Base-by-base conservation (phyloP, 1,139 yeast species). In the Yarrowia galli region DNA sequence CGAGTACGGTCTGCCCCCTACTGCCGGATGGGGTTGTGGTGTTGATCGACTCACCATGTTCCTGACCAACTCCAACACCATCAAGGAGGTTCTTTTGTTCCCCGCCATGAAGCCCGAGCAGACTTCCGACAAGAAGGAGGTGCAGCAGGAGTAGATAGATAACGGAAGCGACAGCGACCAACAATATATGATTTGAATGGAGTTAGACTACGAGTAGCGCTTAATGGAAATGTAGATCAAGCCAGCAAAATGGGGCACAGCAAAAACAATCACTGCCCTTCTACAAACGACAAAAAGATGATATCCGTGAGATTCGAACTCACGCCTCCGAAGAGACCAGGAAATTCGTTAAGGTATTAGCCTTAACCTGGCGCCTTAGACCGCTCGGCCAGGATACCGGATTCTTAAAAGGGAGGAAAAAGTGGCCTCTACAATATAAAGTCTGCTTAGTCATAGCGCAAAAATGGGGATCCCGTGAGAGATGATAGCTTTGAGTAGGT, bases 1-100 rank as follows among this genome's bases (percentile, higher is more conserved):
- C 78, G 99, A 95, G 83, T 95, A 92, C 81, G 99, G 99, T 80
- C 86, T 95, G 77, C 99, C 99, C 71, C 99, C 99, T 76, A 95
- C 99, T 75, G 99, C 96, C 79, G 99, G 99, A 75, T 95, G 98
- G 98, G 99, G 99, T 76, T 90, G 97, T 83, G 99, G 99, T 86
- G 92, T 95, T 75, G 99, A 95, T 82, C 91, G 99, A 85, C 80
- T 95, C 77, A 95, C 97, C 78, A 95, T 95, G 99, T 93, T 95
- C 84, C 87, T 95, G 83, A 95, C 98, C 72, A 88, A 95, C 81
- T 91, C 98, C 70, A 91, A 92, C 84, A 92, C 98, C 73, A 95
- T 95, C 79, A 92, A 97, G 89, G 99, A 95, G 84, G 99, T 95
- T 60, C 85, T 95, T 23, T 84, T 95, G 79, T 95, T 95, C 96